These are phyloP conservation scores for Phytopythium chamaehyphon DNA, from an alignment of 352 stramenopile genomes.

Conservation along the genomic window DNA sequence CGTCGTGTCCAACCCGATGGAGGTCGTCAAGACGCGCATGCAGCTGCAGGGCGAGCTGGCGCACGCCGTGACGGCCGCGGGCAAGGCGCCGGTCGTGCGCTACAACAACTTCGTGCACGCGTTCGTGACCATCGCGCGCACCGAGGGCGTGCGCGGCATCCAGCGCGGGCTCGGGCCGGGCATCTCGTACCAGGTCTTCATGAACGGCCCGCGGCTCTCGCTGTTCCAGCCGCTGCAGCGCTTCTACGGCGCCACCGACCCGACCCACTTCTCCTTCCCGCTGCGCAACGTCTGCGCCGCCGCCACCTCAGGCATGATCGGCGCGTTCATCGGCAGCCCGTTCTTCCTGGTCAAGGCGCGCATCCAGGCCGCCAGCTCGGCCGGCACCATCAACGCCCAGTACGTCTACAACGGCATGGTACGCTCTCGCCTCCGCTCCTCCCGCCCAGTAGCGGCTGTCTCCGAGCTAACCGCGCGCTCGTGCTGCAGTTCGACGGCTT, in stretches of 20 bases:
- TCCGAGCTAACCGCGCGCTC: slow-evolving; percentile 3
- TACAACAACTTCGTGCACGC: slow-evolving; percentile 86
- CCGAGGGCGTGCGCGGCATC: slow-evolving; percentile 72
- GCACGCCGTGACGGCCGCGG: slow-evolving; percentile 27
- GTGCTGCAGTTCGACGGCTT: slow-evolving; percentile 68
- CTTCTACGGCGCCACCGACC: slow-evolving; percentile 77
- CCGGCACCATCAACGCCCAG: slow-evolving; percentile 72
- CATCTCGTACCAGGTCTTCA: slow-evolving; percentile 79
- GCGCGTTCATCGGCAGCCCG: slow-evolving; percentile 70
- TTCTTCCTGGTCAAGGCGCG: slow-evolving; percentile 86
- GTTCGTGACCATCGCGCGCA: slow-evolving; percentile 80
- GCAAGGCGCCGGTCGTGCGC: slow-evolving; percentile 36
- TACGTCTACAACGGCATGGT: slow-evolving; percentile 86
- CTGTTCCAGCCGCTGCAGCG: slow-evolving; percentile 79
- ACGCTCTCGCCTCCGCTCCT: slow-evolving; percentile 1
- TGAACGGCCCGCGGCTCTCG: slow-evolving; percentile 77
- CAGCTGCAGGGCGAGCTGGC: slow-evolving; percentile 83
- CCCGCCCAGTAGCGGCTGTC: background rate
- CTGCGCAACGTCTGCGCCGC: slow-evolving; percentile 73
- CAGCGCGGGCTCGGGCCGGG: slow-evolving; percentile 73
- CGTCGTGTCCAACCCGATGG: slow-evolving; percentile 86
- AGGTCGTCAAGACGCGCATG: slow-evolving; percentile 89
- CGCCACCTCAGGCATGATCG: slow-evolving; percentile 72
- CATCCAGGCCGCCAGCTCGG: slow-evolving; percentile 76
- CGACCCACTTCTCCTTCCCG: slow-evolving; percentile 64